Evolutionary conservation across 805 yeast species (phyloP).

Genomic region (Komagataella pastoris): DNA sequence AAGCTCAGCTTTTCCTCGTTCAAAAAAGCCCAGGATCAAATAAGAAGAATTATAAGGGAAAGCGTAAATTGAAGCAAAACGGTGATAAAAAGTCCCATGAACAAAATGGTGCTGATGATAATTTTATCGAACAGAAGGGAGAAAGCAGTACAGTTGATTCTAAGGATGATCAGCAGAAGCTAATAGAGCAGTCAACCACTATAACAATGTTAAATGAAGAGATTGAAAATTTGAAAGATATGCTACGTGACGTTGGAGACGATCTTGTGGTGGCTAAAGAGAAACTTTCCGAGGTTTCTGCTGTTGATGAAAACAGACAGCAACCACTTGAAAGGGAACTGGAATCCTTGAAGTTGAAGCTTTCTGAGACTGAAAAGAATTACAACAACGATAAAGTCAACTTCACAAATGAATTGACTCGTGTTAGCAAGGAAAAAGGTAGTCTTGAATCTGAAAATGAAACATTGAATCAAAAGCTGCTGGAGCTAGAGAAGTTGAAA

Average conservation of each 20-base stretch:
- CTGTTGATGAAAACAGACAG: background rate
- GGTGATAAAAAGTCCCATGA: background rate
- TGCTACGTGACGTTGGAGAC: conserved; percentile 65
- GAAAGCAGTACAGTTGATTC: background rate
- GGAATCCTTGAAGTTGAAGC: conserved; percentile 5
- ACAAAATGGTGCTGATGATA: background rate
- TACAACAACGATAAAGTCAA: conserved; percentile 6
- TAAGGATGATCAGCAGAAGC: background rate
- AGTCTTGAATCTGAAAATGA: conserved; percentile 1
- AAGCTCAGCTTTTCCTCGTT: background rate
- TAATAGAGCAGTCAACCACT: background rate
- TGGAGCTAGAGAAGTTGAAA: conserved; percentile 1
- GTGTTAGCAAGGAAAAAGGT: background rate
- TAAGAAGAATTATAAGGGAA: background rate
- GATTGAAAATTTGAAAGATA: conserved; percentile 57
- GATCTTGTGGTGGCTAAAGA: conserved; percentile 66
- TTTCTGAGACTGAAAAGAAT: conserved; percentile 6
- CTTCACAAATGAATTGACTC: conserved; percentile 11
- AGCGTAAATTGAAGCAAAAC: background rate
- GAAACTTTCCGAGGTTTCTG: conserved; percentile 9
- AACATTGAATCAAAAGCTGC: background rate
- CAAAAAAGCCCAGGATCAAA: background rate
- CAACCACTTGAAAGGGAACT: conserved; percentile 3
- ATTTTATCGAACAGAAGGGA: background rate
- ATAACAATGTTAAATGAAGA: conserved; percentile 28